phyloP scores from a whole-genome alignment of 495 filamentous ascomycete genomes.

The Penicillium malachiteum region DNA sequence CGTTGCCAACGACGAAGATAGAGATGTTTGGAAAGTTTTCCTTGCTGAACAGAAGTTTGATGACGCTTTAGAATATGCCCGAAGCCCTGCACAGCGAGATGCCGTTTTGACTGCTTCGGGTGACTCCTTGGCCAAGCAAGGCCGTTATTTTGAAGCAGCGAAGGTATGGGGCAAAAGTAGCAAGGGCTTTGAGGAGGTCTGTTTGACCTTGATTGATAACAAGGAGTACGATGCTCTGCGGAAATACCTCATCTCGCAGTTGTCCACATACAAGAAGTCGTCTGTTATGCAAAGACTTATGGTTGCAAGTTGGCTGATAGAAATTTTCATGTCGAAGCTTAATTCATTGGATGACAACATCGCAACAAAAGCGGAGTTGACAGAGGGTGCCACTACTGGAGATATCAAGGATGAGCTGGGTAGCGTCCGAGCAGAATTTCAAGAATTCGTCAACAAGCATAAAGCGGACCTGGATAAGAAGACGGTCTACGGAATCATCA shows the following conservation, averaged over 20 bases:
- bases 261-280: slow-evolving; percentile 77
- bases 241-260: slow-evolving; percentile 84
- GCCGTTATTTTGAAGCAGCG: slow-evolving; percentile 80
- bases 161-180: slow-evolving; percentile 90
- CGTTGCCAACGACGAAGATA: slow-evolving; percentile 81
- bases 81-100: slow-evolving; percentile 71
- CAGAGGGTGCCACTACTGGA: slow-evolving; percentile 63
- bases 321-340: slow-evolving; percentile 95
- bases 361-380: slow-evolving; percentile 81
- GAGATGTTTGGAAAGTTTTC: slow-evolving; percentile 94
- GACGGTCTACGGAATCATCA: slow-evolving; percentile 93
- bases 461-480: slow-evolving; percentile 84
- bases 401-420: slow-evolving; percentile 73
- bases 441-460: slow-evolving; percentile 81
- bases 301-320: slow-evolving; percentile 93
- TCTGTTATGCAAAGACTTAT: slow-evolving; percentile 89
- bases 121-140: slow-evolving; percentile 78
- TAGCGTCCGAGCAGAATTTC: slow-evolving; percentile 71
- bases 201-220: slow-evolving; percentile 83
- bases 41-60: slow-evolving; percentile 82
- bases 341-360: slow-evolving; percentile 94
- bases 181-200: slow-evolving; percentile 95
- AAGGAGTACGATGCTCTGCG: slow-evolving; percentile 88
- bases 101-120: slow-evolving; percentile 86
- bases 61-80: slow-evolving; percentile 78